A percentile compares a stretch with the other conserved stretches of the same genome.
Evolutionary conservation across 2,329 filamentous ascomycete genomes (phyloP).

Genomic region (Colletotrichum nymphaeae): DNA sequence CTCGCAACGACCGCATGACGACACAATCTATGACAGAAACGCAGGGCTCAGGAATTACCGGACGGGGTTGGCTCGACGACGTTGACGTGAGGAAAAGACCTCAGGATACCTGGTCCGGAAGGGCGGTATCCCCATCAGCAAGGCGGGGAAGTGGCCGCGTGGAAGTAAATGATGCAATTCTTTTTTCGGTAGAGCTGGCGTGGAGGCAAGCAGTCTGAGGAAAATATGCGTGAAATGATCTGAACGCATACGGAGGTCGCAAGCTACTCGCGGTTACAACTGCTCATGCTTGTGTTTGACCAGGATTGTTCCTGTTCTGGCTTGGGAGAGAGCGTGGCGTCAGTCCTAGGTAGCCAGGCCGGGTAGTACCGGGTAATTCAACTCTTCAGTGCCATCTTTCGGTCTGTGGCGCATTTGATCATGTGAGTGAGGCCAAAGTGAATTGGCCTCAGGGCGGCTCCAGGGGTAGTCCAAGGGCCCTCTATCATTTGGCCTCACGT

Average conservation of each 20-base stretch:
- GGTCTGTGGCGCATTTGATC: neutral
- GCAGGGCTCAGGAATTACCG: slow-evolving; percentile 31
- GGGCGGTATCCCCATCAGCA: neutral
- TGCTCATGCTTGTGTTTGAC: slow-evolving; percentile 20
- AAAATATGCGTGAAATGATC: slow-evolving; percentile 14
- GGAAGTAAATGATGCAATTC: slow-evolving; percentile 12
- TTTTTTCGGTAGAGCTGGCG: slow-evolving; percentile 6
- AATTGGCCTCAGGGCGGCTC: neutral
- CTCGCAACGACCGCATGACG: slow-evolving; percentile 29
- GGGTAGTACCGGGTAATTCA: slow-evolving; percentile 32
- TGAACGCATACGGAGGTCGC: slow-evolving; percentile 14
- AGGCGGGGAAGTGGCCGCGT: neutral
- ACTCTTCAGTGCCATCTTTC: slow-evolving; percentile 10
- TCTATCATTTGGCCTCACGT: neutral
- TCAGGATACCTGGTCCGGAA: slow-evolving; percentile 14
- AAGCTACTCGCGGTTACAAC: slow-evolving; percentile 19
- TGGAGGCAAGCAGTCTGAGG: slow-evolving; percentile 7
- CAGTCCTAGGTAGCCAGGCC: slow-evolving; percentile 32
- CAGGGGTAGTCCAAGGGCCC: neutral
- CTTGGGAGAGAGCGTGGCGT: slow-evolving; percentile 27
- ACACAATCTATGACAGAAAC: slow-evolving; percentile 34
- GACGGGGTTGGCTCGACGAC: slow-evolving; percentile 27
- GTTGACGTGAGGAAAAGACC: neutral
- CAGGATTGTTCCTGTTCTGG: slow-evolving; percentile 16
- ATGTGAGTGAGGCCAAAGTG: neutral